phyloP scores from a whole-genome alignment of 2,329 filamentous ascomycete genomes.

The Plectosphaerella sp. region DNA sequence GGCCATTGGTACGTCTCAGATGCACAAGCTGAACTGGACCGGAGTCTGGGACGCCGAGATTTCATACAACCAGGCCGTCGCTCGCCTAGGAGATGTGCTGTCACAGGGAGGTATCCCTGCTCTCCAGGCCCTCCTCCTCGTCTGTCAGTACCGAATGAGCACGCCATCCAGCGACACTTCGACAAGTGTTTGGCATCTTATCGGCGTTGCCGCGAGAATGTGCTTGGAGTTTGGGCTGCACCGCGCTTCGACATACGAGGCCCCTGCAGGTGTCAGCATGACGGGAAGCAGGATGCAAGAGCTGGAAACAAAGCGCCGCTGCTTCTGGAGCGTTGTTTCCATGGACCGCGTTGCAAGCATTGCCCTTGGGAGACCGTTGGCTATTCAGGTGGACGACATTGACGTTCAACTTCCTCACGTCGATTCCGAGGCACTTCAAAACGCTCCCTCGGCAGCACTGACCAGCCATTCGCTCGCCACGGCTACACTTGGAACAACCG shows the following conservation, averaged over 20 bases:
- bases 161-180: slow-evolving; percentile 31
- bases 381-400: slow-evolving; percentile 34
- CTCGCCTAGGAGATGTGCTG: slow-evolving; percentile 29
- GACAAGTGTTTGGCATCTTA: slow-evolving; percentile 38
- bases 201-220: slow-evolving; percentile 34
- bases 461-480: background rate
- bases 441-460: slow-evolving; percentile 7
- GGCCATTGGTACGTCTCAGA: slow-evolving; percentile 36
- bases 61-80: slow-evolving; percentile 33
- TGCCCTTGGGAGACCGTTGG: slow-evolving; percentile 33
- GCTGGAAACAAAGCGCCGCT: slow-evolving; percentile 29
- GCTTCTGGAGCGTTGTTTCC: slow-evolving; percentile 37
- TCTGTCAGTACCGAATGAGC: slow-evolving; percentile 37
- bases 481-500: background rate
- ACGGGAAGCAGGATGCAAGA: slow-evolving; percentile 13
- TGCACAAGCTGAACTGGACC: slow-evolving; percentile 39
- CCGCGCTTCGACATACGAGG: slow-evolving; percentile 27
- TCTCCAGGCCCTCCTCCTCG: slow-evolving; percentile 34
- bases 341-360: slow-evolving; percentile 31
- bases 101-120: slow-evolving; percentile 26
- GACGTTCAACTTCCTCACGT: slow-evolving; percentile 28
- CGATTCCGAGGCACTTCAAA: slow-evolving; percentile 13
- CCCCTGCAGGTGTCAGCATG: background rate
- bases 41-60: slow-evolving; percentile 35
- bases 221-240: slow-evolving; percentile 36